These are phyloP conservation scores for Cenchrus americanus DNA, from an alignment of 176 grass and related monocot genomes.

Conservation along the genomic window DNA sequence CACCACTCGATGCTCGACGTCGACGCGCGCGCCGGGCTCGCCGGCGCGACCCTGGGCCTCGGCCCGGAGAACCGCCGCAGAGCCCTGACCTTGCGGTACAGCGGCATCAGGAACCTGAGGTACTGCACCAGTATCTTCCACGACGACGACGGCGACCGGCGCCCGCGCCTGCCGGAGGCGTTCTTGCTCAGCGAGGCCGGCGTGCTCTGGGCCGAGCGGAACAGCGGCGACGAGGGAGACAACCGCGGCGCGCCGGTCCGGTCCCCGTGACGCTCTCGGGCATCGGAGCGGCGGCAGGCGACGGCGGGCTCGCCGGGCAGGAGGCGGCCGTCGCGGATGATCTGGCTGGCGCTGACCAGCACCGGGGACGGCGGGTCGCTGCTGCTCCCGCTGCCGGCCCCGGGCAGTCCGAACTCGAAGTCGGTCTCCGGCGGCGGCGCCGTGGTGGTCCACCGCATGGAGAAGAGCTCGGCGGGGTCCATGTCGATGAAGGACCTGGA, in stretches of 20 bases:
- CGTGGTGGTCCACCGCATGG: conserved; percentile 73
- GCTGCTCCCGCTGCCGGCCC: neutral
- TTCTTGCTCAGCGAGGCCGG: conserved; percentile 38
- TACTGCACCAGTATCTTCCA: conserved; percentile 84
- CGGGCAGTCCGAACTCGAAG: conserved; percentile 49
- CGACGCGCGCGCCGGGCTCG: conserved; percentile 46
- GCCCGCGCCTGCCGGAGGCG: neutral
- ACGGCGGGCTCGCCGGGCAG: conserved; percentile 39
- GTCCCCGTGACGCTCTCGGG: neutral
- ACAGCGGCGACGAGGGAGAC: conserved; percentile 56
- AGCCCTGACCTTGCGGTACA: conserved; percentile 70
- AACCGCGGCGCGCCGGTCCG: conserved; percentile 5
- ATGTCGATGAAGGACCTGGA: conserved; percentile 79
- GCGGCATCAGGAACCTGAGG: conserved; percentile 72
- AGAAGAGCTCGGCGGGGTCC: conserved; percentile 71
- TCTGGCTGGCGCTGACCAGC: conserved; percentile 51
- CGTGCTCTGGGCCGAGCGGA: conserved; percentile 72
- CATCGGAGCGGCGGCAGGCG: neutral
- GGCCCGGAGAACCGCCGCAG: conserved; percentile 22
- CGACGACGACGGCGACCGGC: conserved; percentile 40
- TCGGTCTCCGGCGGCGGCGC: neutral
- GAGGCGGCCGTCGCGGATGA: conserved; percentile 63
- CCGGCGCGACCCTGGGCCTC: conserved; percentile 26
- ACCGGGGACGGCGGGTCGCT: neutral
- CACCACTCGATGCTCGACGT: conserved; percentile 64